Evolutionary conservation across 2,329 filamentous ascomycete species (phyloP).

Genomic region (Exutisphaerella laricina): DNA sequence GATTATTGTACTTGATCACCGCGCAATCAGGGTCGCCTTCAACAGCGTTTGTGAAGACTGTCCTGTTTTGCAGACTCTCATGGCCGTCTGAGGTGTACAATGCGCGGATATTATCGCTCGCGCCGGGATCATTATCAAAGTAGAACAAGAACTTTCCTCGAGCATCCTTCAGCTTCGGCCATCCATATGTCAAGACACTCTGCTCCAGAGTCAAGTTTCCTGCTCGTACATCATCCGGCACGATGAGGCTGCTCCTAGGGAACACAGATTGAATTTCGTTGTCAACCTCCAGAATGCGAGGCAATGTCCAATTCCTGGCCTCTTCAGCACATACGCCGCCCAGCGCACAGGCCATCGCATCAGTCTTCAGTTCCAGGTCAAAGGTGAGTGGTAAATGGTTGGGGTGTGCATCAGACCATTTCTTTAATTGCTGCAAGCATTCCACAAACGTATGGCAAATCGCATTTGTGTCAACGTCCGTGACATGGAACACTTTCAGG

Average conservation of each 20-base stretch:
- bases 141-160: conserved; percentile 47
- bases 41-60: conserved; percentile 46
- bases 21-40: conserved; percentile 45
- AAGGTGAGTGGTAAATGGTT: conserved; percentile 45
- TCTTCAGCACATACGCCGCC: conserved; percentile 38
- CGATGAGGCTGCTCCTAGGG: conserved; percentile 38
- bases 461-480: conserved; percentile 44
- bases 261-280: conserved; percentile 45
- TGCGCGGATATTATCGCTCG: conserved; percentile 31
- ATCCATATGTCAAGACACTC: conserved; percentile 44
- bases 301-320: conserved; percentile 42
- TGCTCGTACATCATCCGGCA: conserved; percentile 44
- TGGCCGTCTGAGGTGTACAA: conserved; percentile 37
- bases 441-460: conserved; percentile 44
- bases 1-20: conserved; percentile 48
- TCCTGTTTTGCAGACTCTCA: conserved; percentile 40
- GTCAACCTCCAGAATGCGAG: conserved; percentile 42
- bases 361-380: conserved; percentile 48
- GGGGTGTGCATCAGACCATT: conserved; percentile 42
- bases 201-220: conserved; percentile 42
- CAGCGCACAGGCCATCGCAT: conserved; percentile 31
- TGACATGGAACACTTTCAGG: conserved; percentile 49
- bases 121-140: conserved; percentile 46
- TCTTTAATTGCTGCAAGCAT: conserved; percentile 42
- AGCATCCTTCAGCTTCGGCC: conserved; percentile 43